Conservation (phyloP, 768 basidiomycete species). For the Amyloporia xantha region DNA sequence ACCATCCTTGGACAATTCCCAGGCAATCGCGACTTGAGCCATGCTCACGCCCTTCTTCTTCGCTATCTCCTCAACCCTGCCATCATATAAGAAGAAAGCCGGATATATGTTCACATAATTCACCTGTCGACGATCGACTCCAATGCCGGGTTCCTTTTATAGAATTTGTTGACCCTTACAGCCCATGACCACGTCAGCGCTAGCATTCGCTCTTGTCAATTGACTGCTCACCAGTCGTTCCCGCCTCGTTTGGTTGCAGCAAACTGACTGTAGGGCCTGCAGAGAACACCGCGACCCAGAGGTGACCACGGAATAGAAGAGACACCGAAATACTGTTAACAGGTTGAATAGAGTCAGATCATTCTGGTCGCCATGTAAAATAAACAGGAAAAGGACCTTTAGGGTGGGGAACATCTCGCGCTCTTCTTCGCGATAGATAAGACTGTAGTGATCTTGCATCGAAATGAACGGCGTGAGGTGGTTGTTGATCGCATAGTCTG, state of each 20-base stretch:
- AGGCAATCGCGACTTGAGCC: slow-evolving; percentile 29
- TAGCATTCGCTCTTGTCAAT: neutral
- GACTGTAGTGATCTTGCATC: slow-evolving; percentile 57
- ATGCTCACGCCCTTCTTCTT: slow-evolving; percentile 30
- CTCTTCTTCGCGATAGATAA: slow-evolving; percentile 57
- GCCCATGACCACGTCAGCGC: too few species aligned
- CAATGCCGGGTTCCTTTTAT: neutral
- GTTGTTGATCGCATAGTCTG: slow-evolving; percentile 37
- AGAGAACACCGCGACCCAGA: slow-evolving; percentile 27
- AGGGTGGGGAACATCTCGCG: slow-evolving; percentile 49
- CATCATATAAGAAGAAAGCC: neutral
- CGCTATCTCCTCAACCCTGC: slow-evolving; percentile 33
- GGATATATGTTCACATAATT: neutral
- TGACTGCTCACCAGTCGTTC: slow-evolving; percentile 17
- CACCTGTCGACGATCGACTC: slow-evolving; percentile 1
- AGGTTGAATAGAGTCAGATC: neutral
- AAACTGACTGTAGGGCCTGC: slow-evolving; percentile 18
- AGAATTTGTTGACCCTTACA: neutral
- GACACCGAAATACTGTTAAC: slow-evolving; percentile 20
- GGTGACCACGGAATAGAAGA: slow-evolving; percentile 34
- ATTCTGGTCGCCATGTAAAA: neutral
- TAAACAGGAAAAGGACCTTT: slow-evolving; percentile 16
- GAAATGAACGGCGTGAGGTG: slow-evolving; percentile 48
- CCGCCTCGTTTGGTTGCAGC: slow-evolving; percentile 18
- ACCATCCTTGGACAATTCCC: slow-evolving; percentile 18